These are phyloP conservation scores for Agaricus bisporus DNA, from an alignment of 768 basidiomycete species.

Conservation along the genomic window DNA sequence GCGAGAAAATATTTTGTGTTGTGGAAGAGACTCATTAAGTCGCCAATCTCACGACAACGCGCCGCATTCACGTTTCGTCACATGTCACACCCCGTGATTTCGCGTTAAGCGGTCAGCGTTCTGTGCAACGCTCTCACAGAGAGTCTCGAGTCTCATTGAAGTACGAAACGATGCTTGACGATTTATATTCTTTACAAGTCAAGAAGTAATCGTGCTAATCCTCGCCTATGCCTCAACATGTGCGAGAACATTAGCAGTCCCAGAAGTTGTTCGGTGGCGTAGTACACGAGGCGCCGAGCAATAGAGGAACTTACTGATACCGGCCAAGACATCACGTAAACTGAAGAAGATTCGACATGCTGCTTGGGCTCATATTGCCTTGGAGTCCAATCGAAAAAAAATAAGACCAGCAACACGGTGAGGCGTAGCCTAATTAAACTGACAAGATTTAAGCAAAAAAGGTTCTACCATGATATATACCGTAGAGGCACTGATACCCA, in stretches of 20 bases:
- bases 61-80: not conserved
- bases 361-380: conserved; percentile 25
- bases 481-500: conserved; percentile 21
- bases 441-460: not conserved
- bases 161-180: too few species aligned
- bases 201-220: not conserved
- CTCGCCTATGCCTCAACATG: not conserved
- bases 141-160: too few species aligned
- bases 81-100: not conserved
- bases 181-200: too few species aligned
- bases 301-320: conserved; percentile 21
- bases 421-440: conserved; percentile 26
- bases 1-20: conserved; percentile 43
- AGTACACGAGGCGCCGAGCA: too few species aligned
- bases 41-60: not conserved
- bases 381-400: conserved; percentile 25
- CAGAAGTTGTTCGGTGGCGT: not conserved
- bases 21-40: conserved; percentile 26
- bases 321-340: conserved; percentile 21
- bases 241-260: not conserved
- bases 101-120: too few species aligned
- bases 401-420: conserved; percentile 37
- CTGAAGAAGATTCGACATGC: conserved; percentile 20
- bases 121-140: too few species aligned
- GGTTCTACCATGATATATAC: too few species aligned